phyloP scores from a whole-genome alignment of 495 filamentous ascomycete species.

The Pyronema domesticum region DNA sequence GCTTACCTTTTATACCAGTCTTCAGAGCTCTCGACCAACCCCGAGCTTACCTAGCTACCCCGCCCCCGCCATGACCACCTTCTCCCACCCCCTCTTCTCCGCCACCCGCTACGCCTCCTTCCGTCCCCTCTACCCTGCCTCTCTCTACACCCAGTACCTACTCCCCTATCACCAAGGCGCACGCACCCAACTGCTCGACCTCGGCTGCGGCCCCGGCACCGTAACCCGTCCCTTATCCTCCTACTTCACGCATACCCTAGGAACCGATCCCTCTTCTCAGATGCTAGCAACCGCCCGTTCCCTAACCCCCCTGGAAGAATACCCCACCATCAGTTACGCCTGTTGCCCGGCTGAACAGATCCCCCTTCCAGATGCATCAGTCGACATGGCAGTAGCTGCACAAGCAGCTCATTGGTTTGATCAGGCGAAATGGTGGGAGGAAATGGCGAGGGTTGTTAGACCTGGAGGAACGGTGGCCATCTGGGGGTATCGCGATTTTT shows the following conservation, averaged over 20 bases:
- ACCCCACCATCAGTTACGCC: constrained; percentile 30
- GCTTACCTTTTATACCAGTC: no score
- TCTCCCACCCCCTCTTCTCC: constrained; percentile 30
- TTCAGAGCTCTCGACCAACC: no score
- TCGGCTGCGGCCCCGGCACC: constrained; percentile 44
- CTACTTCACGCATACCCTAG: constrained; percentile 33
- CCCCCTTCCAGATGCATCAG: constrained; percentile 27
- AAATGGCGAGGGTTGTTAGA: constrained; percentile 35
- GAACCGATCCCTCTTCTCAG: constrained; percentile 38
- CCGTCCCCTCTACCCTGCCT: constrained; percentile 42
- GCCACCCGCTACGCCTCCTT: constrained; percentile 41
- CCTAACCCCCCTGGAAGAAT: constrained; percentile 26
- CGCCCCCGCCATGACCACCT: neutral
- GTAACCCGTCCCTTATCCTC: constrained; percentile 36
- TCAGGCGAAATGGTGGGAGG: constrained; percentile 34
- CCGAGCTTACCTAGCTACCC: no score
- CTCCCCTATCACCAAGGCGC: constrained; percentile 36
- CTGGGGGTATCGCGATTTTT: constrained; percentile 46
- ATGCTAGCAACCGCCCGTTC: constrained; percentile 40
- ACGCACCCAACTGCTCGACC: constrained; percentile 33
- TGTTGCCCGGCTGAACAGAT: constrained; percentile 35
- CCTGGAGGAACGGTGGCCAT: constrained; percentile 39
- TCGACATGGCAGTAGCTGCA: constrained; percentile 41
- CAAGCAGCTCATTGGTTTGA: constrained; percentile 54
- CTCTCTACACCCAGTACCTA: constrained; percentile 34